A percentile compares a stretch with the other conserved stretches of the same genome.
phyloP scores from a whole-genome alignment of 192 early-diverging fungal species.

The Entrophospora sp. region DNA sequence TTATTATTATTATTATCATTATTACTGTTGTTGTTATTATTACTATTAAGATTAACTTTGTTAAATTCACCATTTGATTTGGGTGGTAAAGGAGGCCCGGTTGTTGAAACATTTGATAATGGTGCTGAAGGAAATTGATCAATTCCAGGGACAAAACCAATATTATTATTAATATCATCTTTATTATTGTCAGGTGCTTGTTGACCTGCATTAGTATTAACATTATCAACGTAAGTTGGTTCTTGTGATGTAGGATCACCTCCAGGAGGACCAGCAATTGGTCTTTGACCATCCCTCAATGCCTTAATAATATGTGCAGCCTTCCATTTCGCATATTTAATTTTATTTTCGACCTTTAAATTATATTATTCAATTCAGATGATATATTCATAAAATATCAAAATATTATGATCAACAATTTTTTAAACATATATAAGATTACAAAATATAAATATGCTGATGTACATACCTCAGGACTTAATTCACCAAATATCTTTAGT shows the following conservation, averaged over 20 bases:
- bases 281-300: constrained; percentile 70
- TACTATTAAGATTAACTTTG: no score
- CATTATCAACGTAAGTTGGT: not conserved
- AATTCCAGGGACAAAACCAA: constrained; percentile 21
- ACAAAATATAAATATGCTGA: not conserved
- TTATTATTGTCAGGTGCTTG: not conserved
- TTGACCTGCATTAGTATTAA: not conserved
- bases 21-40: no score
- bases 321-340: constrained; percentile 94
- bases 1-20: no score
- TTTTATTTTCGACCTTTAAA: constrained; percentile 65
- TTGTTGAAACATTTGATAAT: not conserved
- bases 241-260: constrained; percentile 1
- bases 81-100: not conserved
- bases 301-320: constrained; percentile 92
- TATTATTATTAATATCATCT: not conserved
- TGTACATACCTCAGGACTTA: constrained; percentile 51
- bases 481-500: constrained; percentile 71
- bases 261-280: constrained; percentile 49
- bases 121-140: constrained; percentile 26
- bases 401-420: not conserved
- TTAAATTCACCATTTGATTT: not conserved
- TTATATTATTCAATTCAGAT: not conserved
- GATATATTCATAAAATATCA: not conserved
- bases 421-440: not conserved